Conservation (phyloP, 2,329 filamentous ascomycete genomes). For the Didymella segeticola region DNA sequence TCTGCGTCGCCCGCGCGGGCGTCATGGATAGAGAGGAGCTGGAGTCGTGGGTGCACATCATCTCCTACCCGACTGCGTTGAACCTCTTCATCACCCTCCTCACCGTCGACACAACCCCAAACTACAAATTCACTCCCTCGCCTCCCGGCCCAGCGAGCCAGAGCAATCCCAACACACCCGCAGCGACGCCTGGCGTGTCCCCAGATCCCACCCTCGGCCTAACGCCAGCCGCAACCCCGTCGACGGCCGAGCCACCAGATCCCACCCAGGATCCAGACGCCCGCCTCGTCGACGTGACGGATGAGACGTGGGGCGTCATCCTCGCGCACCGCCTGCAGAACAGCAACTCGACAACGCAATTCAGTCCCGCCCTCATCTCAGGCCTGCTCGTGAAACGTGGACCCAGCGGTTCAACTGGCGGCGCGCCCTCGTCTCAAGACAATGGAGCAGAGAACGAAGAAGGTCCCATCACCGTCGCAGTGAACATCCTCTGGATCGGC, state of each 20-base stretch:
- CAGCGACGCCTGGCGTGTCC: conserved; percentile 38
- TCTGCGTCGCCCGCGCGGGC: conserved; percentile 76
- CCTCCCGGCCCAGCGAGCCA: conserved; percentile 27
- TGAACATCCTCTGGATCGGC: conserved; percentile 57
- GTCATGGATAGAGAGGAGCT: conserved; percentile 72
- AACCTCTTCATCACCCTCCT: conserved; percentile 60
- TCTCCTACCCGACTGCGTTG: conserved; percentile 45
- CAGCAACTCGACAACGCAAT: conserved; percentile 43
- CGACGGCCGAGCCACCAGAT: conserved; percentile 56
- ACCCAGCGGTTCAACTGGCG: conserved; percentile 16
- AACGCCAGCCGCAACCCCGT: conserved; percentile 72
- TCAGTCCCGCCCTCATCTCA: conserved; percentile 49
- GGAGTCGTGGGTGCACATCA: conserved; percentile 51
- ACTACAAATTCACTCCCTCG: conserved; percentile 66
- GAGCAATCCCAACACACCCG: conserved; percentile 24
- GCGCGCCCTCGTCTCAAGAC: neutral
- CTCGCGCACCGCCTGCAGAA: conserved; percentile 64
- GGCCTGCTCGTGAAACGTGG: conserved; percentile 55
- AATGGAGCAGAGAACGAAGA: conserved; percentile 6
- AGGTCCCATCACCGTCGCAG: conserved; percentile 45
- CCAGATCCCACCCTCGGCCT: conserved; percentile 48
- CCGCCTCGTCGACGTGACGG: conserved; percentile 73
- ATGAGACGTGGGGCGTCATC: conserved; percentile 78
- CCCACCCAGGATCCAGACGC: conserved; percentile 65
- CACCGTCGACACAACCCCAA: conserved; percentile 70